Percentiles rank a stretch among this genome's conserved stretches.
phyloP scores from a whole-genome alignment of 139 green algal genomes.

The Nannochloris sp. region DNA sequence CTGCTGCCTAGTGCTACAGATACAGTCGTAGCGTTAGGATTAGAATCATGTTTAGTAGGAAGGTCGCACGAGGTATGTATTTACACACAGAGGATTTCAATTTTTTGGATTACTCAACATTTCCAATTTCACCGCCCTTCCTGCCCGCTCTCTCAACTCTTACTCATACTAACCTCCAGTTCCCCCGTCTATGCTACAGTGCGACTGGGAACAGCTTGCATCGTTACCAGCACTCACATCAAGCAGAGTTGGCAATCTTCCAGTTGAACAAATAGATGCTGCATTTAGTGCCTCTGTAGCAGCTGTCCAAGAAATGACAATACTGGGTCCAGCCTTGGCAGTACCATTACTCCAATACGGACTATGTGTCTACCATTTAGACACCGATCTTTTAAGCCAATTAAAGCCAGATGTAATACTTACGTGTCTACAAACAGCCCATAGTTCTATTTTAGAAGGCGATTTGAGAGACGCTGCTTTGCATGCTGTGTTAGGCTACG shows the following conservation, averaged over 20 bases:
- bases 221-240: constrained; percentile 22
- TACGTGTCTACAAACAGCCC: constrained; percentile 45
- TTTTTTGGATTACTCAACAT: too few species aligned
- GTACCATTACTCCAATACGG: constrained; percentile 40
- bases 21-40: constrained; percentile 25
- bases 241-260: constrained; percentile 29
- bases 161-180: too few species aligned
- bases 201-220: constrained; percentile 25
- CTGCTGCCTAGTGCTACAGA: constrained; percentile 50
- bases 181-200: constrained; percentile 33
- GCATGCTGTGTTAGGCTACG: constrained; percentile 37
- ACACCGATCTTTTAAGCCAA: constrained; percentile 21
- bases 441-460: constrained; percentile 21
- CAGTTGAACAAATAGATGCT: constrained; percentile 29
- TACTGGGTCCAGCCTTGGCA: constrained; percentile 21
- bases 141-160: too few species aligned
- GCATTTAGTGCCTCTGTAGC: constrained; percentile 24
- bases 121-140: too few species aligned
- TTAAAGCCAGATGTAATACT: constrained; percentile 52
- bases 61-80: constrained; percentile 27
- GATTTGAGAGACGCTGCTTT: constrained; percentile 23
- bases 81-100: too few species aligned
- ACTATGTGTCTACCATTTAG: constrained; percentile 36
- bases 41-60: constrained; percentile 22
- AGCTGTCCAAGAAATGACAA: constrained; percentile 25